These are phyloP conservation scores for Drosera spatulata DNA, from an alignment of 179 eudicot genomes.

Conservation along the genomic window DNA sequence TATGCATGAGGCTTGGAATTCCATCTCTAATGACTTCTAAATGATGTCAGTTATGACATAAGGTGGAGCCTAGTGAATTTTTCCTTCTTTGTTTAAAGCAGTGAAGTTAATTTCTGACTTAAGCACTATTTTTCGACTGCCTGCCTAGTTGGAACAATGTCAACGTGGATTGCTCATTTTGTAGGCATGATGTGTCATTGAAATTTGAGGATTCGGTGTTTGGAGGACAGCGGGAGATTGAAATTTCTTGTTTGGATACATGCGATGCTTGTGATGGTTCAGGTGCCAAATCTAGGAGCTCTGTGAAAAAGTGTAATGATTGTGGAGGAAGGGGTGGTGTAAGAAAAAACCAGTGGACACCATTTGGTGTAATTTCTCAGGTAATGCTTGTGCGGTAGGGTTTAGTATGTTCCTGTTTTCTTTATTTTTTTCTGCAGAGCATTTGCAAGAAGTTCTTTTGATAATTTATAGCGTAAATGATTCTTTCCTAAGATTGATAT, in stretches of 20 bases:
- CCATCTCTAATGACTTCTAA: too few relatives aligned
- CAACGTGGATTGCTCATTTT: background rate
- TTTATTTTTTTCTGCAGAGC: background rate
- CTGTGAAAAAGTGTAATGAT: conserved; percentile 40
- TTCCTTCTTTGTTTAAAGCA: too few relatives aligned
- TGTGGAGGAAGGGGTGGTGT: conserved; percentile 87
- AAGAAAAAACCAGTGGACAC: conserved; percentile 66
- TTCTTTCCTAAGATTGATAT: too few relatives aligned
- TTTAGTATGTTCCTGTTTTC: background rate
- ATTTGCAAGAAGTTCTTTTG: background rate
- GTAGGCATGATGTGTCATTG: conserved; percentile 55
- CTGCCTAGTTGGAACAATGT: background rate
- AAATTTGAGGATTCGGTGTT: conserved; percentile 83
- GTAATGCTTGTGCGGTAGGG: conserved; percentile 16
- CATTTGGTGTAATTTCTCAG: conserved; percentile 90
- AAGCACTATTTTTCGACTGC: too few relatives aligned
- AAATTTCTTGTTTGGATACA: conserved; percentile 51
- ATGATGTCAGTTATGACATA: too few relatives aligned
- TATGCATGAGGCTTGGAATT: too few relatives aligned
- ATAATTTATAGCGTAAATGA: too few relatives aligned
- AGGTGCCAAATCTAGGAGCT: conserved; percentile 66
- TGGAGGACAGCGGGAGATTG: conserved; percentile 55
- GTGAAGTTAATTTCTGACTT: too few relatives aligned
- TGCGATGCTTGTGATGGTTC: conserved; percentile 73
- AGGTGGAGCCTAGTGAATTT: too few relatives aligned